These are phyloP conservation scores for Beta corolliflora DNA, from an alignment of 179 eudicot species.

Conservation along the genomic window DNA sequence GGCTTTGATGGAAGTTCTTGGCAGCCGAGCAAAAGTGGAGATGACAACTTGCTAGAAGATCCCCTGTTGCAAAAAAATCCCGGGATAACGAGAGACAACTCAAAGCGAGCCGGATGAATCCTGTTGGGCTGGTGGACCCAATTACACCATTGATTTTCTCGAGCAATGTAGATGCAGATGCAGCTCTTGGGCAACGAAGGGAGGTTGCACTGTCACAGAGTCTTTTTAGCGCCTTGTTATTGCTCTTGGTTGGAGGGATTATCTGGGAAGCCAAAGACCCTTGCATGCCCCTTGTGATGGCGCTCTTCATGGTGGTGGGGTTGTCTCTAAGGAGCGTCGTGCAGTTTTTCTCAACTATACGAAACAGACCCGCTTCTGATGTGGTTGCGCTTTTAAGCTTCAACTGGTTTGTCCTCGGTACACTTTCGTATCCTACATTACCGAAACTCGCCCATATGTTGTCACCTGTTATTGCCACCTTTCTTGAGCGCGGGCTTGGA, in stretches of 20 bases:
- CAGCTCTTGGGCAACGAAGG: conserved; percentile 37
- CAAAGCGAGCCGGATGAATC: conserved; percentile 14
- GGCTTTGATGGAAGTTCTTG: conserved; percentile 19
- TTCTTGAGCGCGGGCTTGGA: conserved; percentile 24
- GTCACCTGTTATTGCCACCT: conserved; percentile 31
- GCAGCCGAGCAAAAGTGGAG: conserved; percentile 16
- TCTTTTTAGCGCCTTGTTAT: conserved; percentile 74
- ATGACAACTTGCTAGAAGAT: conserved; percentile 15
- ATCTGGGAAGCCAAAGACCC: conserved; percentile 72
- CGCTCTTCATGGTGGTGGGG: conserved; percentile 69
- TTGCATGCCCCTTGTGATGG: conserved; percentile 72
- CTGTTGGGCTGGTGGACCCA: conserved; percentile 26
- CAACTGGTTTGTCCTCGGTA: conserved; percentile 84
- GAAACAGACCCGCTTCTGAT: conserved; percentile 58
- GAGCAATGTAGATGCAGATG: conserved; percentile 19
- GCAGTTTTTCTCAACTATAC: conserved; percentile 53
- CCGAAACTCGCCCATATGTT: conserved; percentile 47
- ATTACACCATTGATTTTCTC: conserved; percentile 32
- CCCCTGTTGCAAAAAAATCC: conserved; percentile 13
- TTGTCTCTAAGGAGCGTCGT: conserved; percentile 68
- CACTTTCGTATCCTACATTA: conserved; percentile 60
- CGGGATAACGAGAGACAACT: not conserved
- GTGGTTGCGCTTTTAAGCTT: conserved; percentile 73
- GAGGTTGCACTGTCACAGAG: conserved; percentile 55
- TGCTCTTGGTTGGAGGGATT: conserved; percentile 68